A percentile compares a stretch with the other conserved stretches of the same genome.
phyloP scores from a whole-genome alignment of 2,329 filamentous ascomycete genomes.

The Colletotrichum spaethianum region DNA sequence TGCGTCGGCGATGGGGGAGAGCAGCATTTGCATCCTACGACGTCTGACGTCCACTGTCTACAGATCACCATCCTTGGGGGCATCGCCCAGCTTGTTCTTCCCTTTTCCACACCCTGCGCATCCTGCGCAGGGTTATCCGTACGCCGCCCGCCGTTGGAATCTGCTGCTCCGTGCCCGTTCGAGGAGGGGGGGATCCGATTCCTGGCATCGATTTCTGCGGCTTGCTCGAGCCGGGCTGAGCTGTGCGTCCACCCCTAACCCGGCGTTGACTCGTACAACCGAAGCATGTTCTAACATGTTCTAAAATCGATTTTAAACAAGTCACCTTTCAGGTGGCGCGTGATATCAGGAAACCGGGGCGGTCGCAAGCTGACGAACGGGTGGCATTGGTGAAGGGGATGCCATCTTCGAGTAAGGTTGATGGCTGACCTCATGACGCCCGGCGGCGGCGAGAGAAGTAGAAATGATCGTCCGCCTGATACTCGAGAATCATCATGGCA shows the following conservation, averaged over 20 bases:
- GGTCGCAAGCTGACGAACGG: not conserved
- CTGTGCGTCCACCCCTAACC: not conserved
- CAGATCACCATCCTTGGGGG: not conserved
- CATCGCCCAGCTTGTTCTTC: not conserved
- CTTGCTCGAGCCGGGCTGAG: not conserved
- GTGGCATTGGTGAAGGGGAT: no score
- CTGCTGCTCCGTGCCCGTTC: conserved; percentile 8
- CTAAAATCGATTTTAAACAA: not conserved
- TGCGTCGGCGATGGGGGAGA: no score
- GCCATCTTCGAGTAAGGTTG: not conserved
- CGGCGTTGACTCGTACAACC: not conserved
- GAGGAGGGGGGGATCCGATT: not conserved
- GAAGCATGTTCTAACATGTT: not conserved
- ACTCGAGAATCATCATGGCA: not conserved
- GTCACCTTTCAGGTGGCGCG: not conserved
- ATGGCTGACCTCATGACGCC: no score
- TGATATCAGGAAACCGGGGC: no score
- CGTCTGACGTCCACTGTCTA: not conserved
- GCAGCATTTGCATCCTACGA: not conserved
- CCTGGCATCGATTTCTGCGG: not conserved
- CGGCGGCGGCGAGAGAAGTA: not conserved
- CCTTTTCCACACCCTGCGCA: not conserved
- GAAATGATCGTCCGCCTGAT: not conserved
- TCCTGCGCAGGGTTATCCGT: not conserved
- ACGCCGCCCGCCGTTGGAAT: not conserved